A percentile compares a stretch with the other conserved stretches of the same genome.
These are phyloP conservation scores for Cubamyces sp. DNA, from an alignment of 768 basidiomycete species.

Conservation along the genomic window DNA sequence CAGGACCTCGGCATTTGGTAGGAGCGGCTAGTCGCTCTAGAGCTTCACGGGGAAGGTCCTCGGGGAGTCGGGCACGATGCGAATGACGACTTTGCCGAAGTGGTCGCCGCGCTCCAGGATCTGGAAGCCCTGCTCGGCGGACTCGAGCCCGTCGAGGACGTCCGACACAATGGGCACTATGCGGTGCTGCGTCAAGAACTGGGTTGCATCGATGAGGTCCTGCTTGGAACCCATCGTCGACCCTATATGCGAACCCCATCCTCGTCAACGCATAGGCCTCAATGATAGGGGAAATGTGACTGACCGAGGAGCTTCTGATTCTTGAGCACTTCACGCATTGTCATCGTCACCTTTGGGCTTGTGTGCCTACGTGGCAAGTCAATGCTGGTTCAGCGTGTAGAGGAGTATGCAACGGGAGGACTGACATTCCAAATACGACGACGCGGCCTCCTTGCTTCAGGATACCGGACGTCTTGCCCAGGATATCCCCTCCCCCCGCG, in stretches of 20 bases:
- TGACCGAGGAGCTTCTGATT: conserved; percentile 76
- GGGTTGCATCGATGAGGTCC: conserved; percentile 73
- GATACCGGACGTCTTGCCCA: conserved; percentile 38
- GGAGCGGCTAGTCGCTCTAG: not conserved
- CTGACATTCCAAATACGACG: conserved; percentile 46
- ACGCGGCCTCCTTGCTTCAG: conserved; percentile 43
- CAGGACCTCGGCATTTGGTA: not conserved
- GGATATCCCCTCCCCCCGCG: conserved; percentile 48
- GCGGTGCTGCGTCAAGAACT: conserved; percentile 65
- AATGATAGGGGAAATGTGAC: conserved; percentile 20
- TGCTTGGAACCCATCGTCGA: conserved; percentile 84
- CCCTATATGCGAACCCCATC: conserved; percentile 45
- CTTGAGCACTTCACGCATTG: conserved; percentile 78
- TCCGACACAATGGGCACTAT: conserved; percentile 74
- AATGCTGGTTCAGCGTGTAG: too few relatives aligned
- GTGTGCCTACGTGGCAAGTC: conserved; percentile 60
- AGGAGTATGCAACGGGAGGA: not conserved
- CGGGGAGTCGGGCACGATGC: conserved; percentile 35
- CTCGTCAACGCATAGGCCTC: too few relatives aligned
- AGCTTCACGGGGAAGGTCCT: conserved; percentile 13
- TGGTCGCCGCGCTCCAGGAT: conserved; percentile 64
- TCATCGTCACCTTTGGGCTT: conserved; percentile 59
- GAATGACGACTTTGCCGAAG: conserved; percentile 79
- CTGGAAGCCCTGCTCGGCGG: conserved; percentile 72
- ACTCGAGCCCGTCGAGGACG: conserved; percentile 59